A percentile compares a stretch with the other conserved stretches of the same genome.
Conservation (phyloP, 768 basidiomycete genomes). For the Melanogaster broomeanus region DNA sequence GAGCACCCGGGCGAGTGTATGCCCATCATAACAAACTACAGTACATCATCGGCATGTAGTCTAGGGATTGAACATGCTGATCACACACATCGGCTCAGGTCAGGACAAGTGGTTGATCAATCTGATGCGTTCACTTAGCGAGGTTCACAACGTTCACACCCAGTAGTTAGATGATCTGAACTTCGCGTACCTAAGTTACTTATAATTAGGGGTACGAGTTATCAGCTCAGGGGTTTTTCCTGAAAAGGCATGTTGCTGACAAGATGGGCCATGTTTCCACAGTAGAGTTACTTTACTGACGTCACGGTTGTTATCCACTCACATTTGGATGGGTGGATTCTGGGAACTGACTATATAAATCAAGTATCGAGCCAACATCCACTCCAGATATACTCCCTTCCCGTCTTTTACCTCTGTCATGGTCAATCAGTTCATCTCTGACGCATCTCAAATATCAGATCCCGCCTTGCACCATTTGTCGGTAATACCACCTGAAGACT, state of each 20-base stretch:
- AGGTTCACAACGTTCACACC: too few species aligned
- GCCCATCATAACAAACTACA: too few species aligned
- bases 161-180: too few species aligned
- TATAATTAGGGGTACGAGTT: too few species aligned
- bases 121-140: too few species aligned
- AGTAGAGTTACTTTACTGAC: constrained; percentile 20
- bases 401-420: constrained; percentile 11
- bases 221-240: not conserved
- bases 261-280: not conserved
- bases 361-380: constrained; percentile 9
- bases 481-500: not conserved
- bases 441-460: constrained; percentile 2
- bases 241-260: constrained; percentile 3
- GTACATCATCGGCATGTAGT: too few species aligned
- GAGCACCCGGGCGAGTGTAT: too few species aligned
- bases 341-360: too few species aligned
- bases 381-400: not conserved
- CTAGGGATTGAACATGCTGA: too few species aligned
- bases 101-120: too few species aligned
- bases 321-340: constrained; percentile 16
- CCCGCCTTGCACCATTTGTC: constrained; percentile 12
- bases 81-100: too few species aligned
- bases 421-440: constrained; percentile 3
- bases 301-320: constrained; percentile 11
- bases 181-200: too few species aligned